A percentile compares a stretch with the other conserved stretches of the same genome.
These are phyloP conservation scores for barrel medic (Medicago truncatula) DNA, from an alignment of 306 rosid species.

Conservation along the genomic window DNA sequence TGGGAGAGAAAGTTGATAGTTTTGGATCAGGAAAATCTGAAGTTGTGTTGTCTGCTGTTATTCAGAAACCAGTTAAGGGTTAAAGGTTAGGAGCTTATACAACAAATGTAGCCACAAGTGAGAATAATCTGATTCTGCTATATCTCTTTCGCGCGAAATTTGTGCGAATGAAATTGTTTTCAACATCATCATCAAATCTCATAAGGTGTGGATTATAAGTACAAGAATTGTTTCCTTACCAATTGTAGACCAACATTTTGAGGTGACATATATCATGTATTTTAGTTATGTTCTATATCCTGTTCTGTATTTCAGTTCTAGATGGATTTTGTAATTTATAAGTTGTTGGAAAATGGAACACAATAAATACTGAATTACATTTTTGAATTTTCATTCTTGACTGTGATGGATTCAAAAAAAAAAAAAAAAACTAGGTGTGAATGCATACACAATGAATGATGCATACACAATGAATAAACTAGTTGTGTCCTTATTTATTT, in stretches of 20 bases:
- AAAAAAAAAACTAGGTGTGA: too few species aligned
- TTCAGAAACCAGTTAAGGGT: constrained; percentile 83
- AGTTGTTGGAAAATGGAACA: constrained; percentile 37
- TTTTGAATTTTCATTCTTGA: constrained; percentile 25
- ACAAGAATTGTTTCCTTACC: constrained; percentile 50
- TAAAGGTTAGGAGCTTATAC: constrained; percentile 45
- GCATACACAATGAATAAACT: too few species aligned
- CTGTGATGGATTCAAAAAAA: constrained; percentile 2
- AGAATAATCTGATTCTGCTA: constrained; percentile 45
- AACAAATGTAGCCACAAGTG: constrained; percentile 43
- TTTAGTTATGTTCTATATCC: constrained; percentile 43
- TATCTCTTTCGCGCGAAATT: constrained; percentile 41
- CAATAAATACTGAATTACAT: constrained; percentile 22
- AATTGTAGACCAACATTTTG: constrained; percentile 51
- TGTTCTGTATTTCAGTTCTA: constrained; percentile 38
- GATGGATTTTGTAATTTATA: constrained; percentile 39
- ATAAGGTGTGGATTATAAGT: constrained; percentile 52
- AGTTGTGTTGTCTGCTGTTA: constrained; percentile 78
- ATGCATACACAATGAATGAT: too few species aligned
- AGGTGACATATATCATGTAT: constrained; percentile 45
- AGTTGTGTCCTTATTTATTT: too few species aligned
- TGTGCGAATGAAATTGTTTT: constrained; percentile 49
- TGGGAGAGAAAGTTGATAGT: constrained; percentile 73
- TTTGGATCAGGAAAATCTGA: constrained; percentile 64
- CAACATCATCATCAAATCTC: constrained; percentile 46